Conservation (phyloP, 2,329 filamentous ascomycete species). For the Nakataea oryzae region DNA sequence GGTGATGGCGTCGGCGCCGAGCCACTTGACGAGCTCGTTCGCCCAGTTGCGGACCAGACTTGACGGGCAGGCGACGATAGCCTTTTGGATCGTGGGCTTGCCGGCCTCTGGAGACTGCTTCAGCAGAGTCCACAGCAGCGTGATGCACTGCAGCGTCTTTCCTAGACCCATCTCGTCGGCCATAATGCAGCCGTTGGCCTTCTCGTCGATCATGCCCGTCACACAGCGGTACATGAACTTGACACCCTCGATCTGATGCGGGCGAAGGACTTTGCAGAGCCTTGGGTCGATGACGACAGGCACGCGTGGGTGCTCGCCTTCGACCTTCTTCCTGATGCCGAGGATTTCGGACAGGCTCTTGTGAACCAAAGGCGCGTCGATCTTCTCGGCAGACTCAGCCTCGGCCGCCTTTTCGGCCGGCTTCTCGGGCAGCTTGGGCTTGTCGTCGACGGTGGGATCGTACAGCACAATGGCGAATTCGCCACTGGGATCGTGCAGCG, state of each 20-base stretch:
- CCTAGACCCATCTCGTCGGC: constrained; percentile 98
- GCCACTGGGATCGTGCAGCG: constrained; percentile 85
- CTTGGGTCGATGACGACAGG: constrained; percentile 93
- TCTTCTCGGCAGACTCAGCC: constrained; percentile 25
- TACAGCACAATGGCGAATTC: constrained; percentile 96
- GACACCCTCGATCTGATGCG: constrained; percentile 96
- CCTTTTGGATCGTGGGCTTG: constrained; percentile 88
- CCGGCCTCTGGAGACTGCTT: constrained; percentile 96
- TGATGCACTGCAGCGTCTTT: constrained; percentile 95
- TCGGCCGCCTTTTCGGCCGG: constrained; percentile 34
- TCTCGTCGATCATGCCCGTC: constrained; percentile 88
- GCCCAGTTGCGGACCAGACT: constrained; percentile 97
- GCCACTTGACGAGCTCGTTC: constrained; percentile 93
- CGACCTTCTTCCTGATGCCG: constrained; percentile 85
- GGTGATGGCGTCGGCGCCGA: constrained; percentile 79
- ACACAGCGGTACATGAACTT: constrained; percentile 95
- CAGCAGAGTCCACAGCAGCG: constrained; percentile 89
- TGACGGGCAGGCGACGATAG: constrained; percentile 91
- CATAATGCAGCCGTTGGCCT: constrained; percentile 98
- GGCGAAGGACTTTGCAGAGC: constrained; percentile 79
- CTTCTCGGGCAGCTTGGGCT: constrained; percentile 45
- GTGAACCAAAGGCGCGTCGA: constrained; percentile 77
- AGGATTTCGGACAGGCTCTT: constrained; percentile 93
- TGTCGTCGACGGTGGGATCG: constrained; percentile 88
- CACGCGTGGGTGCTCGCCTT: constrained; percentile 72